Evolutionary conservation across 768 basidiomycete species (phyloP).

Genomic region (Botryobasidium botryosum): DNA sequence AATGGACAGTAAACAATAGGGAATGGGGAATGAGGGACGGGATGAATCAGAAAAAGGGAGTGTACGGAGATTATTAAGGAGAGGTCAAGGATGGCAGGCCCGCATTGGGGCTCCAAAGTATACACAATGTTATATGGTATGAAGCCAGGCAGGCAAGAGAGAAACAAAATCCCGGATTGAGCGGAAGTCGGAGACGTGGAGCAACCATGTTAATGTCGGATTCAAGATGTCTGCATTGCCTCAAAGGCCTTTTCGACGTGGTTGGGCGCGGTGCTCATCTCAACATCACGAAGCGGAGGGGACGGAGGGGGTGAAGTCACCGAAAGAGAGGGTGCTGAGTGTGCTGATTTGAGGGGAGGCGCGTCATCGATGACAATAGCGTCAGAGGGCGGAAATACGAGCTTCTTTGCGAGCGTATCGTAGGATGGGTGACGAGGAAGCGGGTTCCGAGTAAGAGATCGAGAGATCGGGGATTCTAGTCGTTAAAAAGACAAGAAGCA

Average conservation of each 20-base stretch:
- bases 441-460: slow-evolving; percentile 4
- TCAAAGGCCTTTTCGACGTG: not conserved
- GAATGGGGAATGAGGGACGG: not conserved
- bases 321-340: no score
- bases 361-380: not conserved
- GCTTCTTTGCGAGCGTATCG: slow-evolving; percentile 4
- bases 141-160: not conserved
- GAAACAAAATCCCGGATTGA: no score
- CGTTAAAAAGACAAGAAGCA: no score
- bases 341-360: not conserved
- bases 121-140: not conserved
- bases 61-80: not conserved
- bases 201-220: not conserved
- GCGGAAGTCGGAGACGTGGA: not conserved
- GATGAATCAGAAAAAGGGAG: not conserved
- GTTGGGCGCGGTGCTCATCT: not conserved
- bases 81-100: not conserved
- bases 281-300: not conserved
- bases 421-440: slow-evolving; percentile 5
- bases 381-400: slow-evolving; percentile 1
- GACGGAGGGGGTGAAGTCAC: no score
- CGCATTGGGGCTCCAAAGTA: not conserved
- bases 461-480: slow-evolving; percentile 4
- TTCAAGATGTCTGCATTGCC: not conserved
- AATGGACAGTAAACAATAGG: not conserved